Conservation (phyloP, 805 yeast species). For the Saccharomycopsis schoenii region DNA sequence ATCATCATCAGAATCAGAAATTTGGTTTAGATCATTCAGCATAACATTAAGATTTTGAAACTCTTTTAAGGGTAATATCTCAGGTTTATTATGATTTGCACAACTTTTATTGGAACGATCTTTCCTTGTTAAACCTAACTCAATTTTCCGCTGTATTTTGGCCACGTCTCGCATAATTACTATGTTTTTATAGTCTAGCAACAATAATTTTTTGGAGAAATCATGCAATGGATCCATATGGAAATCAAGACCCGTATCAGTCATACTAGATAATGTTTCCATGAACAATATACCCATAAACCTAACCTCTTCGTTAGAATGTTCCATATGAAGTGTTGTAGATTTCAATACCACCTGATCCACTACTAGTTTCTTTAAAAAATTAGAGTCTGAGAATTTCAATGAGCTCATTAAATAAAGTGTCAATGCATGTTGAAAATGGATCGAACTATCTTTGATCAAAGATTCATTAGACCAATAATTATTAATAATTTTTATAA, state of each 20-base stretch:
- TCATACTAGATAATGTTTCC: conserved; percentile 7
- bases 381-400: not conserved
- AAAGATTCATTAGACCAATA: conserved; percentile 11
- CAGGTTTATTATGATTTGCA: not conserved
- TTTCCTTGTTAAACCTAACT: not conserved
- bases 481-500: not conserved
- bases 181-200: not conserved
- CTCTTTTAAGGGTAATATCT: not conserved
- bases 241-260: conserved; percentile 6
- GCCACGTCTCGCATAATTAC: not conserved
- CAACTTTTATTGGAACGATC: not conserved
- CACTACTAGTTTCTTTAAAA: conserved; percentile 1
- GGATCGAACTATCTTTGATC: conserved; percentile 4
- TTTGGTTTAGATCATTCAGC: not conserved
- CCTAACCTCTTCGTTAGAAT: conserved; percentile 5
- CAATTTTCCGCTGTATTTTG: not conserved
- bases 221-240: conserved; percentile 6
- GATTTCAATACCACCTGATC: not conserved
- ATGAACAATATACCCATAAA: conserved; percentile 15
- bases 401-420: conserved; percentile 2
- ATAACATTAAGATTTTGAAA: not conserved
- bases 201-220: conserved; percentile 3
- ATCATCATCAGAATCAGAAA: conserved; percentile 16
- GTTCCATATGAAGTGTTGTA: conserved; percentile 13
- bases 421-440: conserved; percentile 9